Evolutionary conservation across 768 basidiomycete species (phyloP), one percentile per base, ranked within the genome.

Genomic region (Gyrodon lividus): DNA sequence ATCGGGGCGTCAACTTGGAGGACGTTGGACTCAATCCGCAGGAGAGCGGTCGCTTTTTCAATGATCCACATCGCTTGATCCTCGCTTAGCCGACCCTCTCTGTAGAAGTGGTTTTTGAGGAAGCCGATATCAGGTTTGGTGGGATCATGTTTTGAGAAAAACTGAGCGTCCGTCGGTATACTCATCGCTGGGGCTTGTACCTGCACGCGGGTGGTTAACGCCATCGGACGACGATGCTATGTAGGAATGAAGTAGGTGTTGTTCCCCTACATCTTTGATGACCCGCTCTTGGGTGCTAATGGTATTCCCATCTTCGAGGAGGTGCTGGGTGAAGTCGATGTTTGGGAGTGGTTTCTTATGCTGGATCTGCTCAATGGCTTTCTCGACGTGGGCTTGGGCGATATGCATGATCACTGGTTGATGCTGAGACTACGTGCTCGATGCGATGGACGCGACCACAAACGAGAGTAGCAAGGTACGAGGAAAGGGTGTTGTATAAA

Each of bases 71-170:
- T 67, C 4, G 97, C 97, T 69, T 98, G 94, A 40, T 95, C 92
- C 69, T 98, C 96, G 16, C 86, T 94, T 59, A 98, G 60, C 45
- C 95, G 77, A 0, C 96, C 96, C 69, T 98, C 96, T 31, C 97
- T 83, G 71, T 98, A 98, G 68, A 99, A 98, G 73, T 99, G 97
- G 63, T 98, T 98, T 77, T 98, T 99, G 56, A 99, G 79, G 71
- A 93, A 98, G 24, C 91, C 94, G 59, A 98, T 78, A 70, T 98
- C 92, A 9, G 96, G 96, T 70, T 96, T 98, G 24, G 85, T 80
- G 39, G 81, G 85, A 74, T 98, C 96, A 60, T 83, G 79, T 52
- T 62, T 67, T 51, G 89, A 86, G 74, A 87, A 98, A 81, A 98
- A 99, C 69, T 98, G 92, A 59, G 89, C 90, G 59, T 89, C 83